Evolutionary conservation across 805 yeast species (phyloP).

Genomic region (Yarrowia deformans): DNA sequence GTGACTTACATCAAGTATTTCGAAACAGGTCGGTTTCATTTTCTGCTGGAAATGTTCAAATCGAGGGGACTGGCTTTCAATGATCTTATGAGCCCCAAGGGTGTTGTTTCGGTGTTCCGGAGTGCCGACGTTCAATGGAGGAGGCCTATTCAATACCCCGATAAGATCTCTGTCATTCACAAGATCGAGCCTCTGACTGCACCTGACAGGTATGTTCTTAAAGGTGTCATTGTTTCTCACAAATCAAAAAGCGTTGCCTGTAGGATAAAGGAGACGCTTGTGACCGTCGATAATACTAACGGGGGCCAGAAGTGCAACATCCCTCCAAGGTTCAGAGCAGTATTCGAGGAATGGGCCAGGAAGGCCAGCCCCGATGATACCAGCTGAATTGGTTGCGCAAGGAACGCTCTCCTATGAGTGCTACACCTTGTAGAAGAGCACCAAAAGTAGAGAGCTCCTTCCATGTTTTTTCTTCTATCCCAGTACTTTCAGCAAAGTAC

Average conservation of each 20-base stretch:
- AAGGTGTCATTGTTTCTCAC: constrained; percentile 19
- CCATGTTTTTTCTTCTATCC: too few species aligned
- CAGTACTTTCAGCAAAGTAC: too few species aligned
- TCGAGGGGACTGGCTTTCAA: constrained; percentile 3
- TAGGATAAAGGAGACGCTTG: constrained; percentile 15
- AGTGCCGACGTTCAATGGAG: constrained; percentile 28
- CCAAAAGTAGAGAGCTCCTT: too few species aligned
- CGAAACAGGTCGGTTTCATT: constrained; percentile 25
- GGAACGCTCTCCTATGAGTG: too few species aligned
- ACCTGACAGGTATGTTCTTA: constrained; percentile 6
- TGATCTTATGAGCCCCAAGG: constrained; percentile 23
- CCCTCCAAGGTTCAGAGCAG: constrained; percentile 22
- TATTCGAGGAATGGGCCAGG: constrained; percentile 20
- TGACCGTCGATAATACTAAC: constrained; percentile 1
- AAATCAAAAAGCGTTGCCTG: constrained; percentile 15
- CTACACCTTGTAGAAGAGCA: too few species aligned
- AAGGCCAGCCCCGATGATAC: neutral
- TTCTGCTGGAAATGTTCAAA: constrained; percentile 10
- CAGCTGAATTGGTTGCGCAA: neutral
- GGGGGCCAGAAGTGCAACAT: constrained; percentile 15
- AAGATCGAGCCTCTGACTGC: constrained; percentile 8
- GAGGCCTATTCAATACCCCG: constrained; percentile 22
- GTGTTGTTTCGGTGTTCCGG: constrained; percentile 10
- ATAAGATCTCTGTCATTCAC: constrained; percentile 15
- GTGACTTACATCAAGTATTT: constrained; percentile 20